phyloP scores from a whole-genome alignment of 306 rosid species.

The Clitoria ternatea region DNA sequence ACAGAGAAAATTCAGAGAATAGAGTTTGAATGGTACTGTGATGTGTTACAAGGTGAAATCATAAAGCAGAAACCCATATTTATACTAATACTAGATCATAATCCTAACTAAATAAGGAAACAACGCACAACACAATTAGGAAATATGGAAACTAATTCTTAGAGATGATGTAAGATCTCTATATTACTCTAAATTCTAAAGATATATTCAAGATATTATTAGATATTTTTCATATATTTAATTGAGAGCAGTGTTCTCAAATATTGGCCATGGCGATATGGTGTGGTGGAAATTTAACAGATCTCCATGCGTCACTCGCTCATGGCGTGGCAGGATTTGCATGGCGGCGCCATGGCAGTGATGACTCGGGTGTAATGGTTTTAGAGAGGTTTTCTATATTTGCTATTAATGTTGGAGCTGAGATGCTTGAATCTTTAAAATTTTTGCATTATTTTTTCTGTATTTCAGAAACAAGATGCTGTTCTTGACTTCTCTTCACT shows the following conservation, averaged over 20 bases:
- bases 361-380: no score
- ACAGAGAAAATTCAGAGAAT: not conserved
- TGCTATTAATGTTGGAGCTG: not conserved
- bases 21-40: not conserved
- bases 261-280: no score
- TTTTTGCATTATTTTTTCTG: not conserved
- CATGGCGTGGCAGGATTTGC: no score
- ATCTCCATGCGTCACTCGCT: no score
- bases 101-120: not conserved
- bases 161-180: not conserved
- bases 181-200: not conserved
- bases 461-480: constrained; percentile 4
- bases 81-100: not conserved
- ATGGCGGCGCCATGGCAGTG: no score
- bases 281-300: no score
- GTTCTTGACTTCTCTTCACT: constrained; percentile 5
- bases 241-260: no score
- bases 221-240: not conserved
- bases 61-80: not conserved
- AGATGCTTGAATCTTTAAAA: not conserved
- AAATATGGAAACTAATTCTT: not conserved
- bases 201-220: not conserved
- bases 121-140: not conserved
- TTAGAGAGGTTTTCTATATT: constrained; percentile 5
- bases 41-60: not conserved